phyloP scores from a whole-genome alignment of 1,284 basidiomycete genomes.

The Moesziomyces sp. region DNA sequence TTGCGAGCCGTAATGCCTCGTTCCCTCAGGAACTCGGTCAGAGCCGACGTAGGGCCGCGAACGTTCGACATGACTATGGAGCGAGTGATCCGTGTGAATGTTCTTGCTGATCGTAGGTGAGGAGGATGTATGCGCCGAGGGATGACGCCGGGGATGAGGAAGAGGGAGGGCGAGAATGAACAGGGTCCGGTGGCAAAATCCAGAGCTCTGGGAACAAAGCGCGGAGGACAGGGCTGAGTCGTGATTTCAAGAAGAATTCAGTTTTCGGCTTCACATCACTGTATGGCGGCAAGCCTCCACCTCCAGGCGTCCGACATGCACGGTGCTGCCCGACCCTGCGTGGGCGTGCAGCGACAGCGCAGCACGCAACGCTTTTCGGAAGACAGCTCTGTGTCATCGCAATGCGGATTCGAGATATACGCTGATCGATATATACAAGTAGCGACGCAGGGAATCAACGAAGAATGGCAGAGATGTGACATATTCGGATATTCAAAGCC shows the following conservation, averaged over 20 bases:
- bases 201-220: too few species aligned
- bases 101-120: neutral
- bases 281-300: neutral
- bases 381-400: too few species aligned
- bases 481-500: slow-evolving; percentile 11
- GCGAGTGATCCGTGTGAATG: too few species aligned
- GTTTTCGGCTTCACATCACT: too few species aligned
- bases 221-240: neutral
- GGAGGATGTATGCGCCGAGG: neutral
- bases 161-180: too few species aligned
- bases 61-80: slow-evolving; percentile 69
- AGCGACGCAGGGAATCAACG: neutral
- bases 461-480: neutral
- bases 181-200: neutral
- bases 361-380: too few species aligned
- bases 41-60: slow-evolving; percentile 86
- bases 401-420: neutral
- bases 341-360: neutral
- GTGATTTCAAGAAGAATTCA: neutral
- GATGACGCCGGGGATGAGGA: neutral
- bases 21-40: slow-evolving; percentile 88
- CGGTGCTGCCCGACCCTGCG: neutral
- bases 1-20: slow-evolving; percentile 80
- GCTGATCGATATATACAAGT: neutral
- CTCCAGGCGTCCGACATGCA: neutral